A percentile compares a stretch with the other conserved stretches of the same genome.
These are phyloP conservation scores for Cucurbitaria berberidis DNA, from an alignment of 2,329 filamentous ascomycete species.

Conservation along the genomic window DNA sequence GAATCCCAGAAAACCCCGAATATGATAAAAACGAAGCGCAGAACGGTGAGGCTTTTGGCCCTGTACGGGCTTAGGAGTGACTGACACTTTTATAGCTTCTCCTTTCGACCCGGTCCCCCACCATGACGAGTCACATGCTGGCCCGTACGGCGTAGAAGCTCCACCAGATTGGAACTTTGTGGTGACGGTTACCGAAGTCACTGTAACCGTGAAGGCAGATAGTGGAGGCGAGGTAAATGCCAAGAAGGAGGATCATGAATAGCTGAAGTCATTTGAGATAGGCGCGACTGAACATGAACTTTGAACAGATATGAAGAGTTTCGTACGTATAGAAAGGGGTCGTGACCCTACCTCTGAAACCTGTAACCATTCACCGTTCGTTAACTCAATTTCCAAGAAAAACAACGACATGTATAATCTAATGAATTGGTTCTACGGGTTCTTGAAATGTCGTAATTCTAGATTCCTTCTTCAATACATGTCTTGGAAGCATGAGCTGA, in stretches of 20 bases:
- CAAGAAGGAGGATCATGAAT: neutral
- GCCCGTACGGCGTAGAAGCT: constrained; percentile 19
- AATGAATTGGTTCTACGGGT: no score
- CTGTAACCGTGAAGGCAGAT: neutral
- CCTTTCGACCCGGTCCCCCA: constrained; percentile 1
- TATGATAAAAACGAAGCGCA: neutral
- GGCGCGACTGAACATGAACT: neutral
- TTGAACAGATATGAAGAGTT: no score
- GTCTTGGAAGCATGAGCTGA: neutral
- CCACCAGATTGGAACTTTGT: constrained; percentile 11
- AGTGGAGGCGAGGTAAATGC: neutral
- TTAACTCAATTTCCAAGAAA: no score
- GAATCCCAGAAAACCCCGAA: no score
- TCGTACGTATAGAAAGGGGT: no score
- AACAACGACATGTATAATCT: neutral
- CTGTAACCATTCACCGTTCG: no score
- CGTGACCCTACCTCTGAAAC: no score
- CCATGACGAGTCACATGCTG: constrained; percentile 14
- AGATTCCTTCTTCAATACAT: neutral
- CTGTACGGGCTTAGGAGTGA: no score
- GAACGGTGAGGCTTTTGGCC: no score
- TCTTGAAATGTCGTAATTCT: no score
- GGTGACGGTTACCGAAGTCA: neutral
- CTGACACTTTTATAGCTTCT: no score
- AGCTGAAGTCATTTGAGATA: neutral